Evolutionary conservation across 2,329 filamentous ascomycete genomes (phyloP).

Genomic region (Aphanocladium album): DNA sequence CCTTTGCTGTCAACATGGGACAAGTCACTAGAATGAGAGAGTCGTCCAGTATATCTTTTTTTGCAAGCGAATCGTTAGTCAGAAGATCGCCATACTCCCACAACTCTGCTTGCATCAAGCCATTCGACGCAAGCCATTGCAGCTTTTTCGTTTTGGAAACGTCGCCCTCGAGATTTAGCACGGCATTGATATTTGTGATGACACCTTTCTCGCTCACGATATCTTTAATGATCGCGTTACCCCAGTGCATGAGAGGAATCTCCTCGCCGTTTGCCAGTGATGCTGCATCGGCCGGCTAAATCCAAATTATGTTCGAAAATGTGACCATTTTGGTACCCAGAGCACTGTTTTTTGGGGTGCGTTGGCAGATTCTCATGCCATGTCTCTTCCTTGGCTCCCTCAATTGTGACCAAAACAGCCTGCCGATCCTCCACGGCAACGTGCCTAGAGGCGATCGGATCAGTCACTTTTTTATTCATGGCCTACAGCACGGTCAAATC

Average conservation of each 20-base stretch:
- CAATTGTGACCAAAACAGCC: background rate
- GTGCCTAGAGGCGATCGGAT: constrained; percentile 68
- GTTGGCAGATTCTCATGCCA: constrained; percentile 71
- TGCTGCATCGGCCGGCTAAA: constrained; percentile 81
- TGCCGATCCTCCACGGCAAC: constrained; percentile 41
- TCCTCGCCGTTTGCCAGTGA: constrained; percentile 80
- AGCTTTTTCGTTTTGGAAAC: constrained; percentile 65
- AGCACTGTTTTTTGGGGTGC: constrained; percentile 82
- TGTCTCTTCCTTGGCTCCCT: constrained; percentile 29
- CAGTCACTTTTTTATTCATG: constrained; percentile 76
- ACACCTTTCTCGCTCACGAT: constrained; percentile 45
- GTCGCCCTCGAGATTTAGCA: constrained; percentile 88
- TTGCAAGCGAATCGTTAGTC: background rate
- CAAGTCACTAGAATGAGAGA: background rate
- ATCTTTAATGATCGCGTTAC: constrained; percentile 74
- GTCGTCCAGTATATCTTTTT: background rate
- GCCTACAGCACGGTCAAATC: constrained; percentile 75
- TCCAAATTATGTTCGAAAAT: constrained; percentile 67
- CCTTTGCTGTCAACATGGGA: background rate
- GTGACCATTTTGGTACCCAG: constrained; percentile 82
- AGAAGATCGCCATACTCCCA: background rate
- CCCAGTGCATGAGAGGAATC: constrained; percentile 96
- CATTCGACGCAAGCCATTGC: background rate
- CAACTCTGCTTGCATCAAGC: background rate
- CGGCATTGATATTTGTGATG: constrained; percentile 66